Conservation (phyloP, 768 basidiomycete species). For the Lentinus tigrinus region DNA sequence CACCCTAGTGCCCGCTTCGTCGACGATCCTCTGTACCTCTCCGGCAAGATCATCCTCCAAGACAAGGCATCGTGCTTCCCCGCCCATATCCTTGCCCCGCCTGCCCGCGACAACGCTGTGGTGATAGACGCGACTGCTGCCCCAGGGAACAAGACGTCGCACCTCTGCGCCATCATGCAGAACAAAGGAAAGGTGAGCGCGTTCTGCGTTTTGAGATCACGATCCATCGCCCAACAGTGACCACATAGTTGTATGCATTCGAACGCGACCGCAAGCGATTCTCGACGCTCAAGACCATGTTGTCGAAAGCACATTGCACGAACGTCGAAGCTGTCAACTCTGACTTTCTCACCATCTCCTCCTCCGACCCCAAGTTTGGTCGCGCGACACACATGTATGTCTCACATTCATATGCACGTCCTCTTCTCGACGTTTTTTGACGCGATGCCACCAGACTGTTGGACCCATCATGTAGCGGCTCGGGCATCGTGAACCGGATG, state of each 20-base stretch:
- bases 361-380: conserved; percentile 57
- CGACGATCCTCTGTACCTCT: conserved; percentile 67
- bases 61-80: conserved; percentile 99
- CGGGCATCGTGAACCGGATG: conserved; percentile 87
- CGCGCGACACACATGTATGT: conserved; percentile 85
- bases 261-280: conserved; percentile 85
- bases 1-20: conserved; percentile 64
- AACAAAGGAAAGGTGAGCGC: conserved; percentile 74
- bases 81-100: conserved; percentile 80
- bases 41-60: conserved; percentile 87
- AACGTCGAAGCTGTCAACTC: conserved; percentile 75
- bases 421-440: neutral
- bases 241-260: conserved; percentile 73
- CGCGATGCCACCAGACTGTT: conserved; percentile 55
- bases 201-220: neutral
- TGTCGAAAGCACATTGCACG: conserved; percentile 75
- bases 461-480: conserved; percentile 96
- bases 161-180: conserved; percentile 84
- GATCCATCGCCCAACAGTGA: neutral
- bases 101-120: conserved; percentile 45
- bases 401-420: neutral
- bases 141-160: conserved; percentile 97
- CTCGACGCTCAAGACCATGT: conserved; percentile 81
- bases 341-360: conserved; percentile 85
- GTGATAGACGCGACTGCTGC: conserved; percentile 96